phyloP scores from a whole-genome alignment of 495 filamentous ascomycete species.

The Trichocladium uniseriatum region DNA sequence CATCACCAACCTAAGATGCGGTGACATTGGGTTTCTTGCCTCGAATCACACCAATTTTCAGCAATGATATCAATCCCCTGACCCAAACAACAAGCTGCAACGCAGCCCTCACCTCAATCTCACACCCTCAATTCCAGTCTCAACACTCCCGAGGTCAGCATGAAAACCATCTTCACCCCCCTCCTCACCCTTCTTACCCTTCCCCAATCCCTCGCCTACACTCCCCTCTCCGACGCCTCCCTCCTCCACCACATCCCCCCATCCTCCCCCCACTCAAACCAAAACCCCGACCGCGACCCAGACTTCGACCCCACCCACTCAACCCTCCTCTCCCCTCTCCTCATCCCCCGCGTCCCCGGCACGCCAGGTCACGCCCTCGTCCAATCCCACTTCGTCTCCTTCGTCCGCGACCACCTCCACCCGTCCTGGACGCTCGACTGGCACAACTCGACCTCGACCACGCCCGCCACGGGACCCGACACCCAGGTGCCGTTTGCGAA shows the following conservation, averaged over 20 bases:
- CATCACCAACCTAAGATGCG: no score
- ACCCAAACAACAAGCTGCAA: no score
- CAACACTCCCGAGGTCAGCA: no score
- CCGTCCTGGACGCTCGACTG: conserved; percentile 71
- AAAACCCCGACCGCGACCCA: conserved; percentile 23
- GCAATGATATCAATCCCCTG: no score
- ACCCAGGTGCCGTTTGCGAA: conserved; percentile 75
- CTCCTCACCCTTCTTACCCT: not conserved
- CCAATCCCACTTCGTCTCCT: conserved; percentile 76
- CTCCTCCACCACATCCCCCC: not conserved
- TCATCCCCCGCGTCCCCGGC: conserved; percentile 83
- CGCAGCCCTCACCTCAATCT: not conserved
- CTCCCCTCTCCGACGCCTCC: conserved; percentile 5
- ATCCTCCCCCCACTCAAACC: not conserved
- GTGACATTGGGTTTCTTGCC: no score
- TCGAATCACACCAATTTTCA: no score
- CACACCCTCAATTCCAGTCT: not conserved
- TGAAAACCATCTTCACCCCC: not conserved
- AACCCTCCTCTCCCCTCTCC: conserved; percentile 73
- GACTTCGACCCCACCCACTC: conserved; percentile 78
- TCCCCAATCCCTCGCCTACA: conserved; percentile 3
- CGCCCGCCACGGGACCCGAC: conserved; percentile 55
- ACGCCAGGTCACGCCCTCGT: conserved; percentile 50
- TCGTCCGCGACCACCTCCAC: conserved; percentile 56
- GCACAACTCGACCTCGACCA: conserved; percentile 78